Percentiles rank a stretch among this genome's conserved stretches.
These are phyloP conservation scores for Suillus hirtellus DNA, from an alignment of 768 basidiomycete genomes.

Conservation along the genomic window DNA sequence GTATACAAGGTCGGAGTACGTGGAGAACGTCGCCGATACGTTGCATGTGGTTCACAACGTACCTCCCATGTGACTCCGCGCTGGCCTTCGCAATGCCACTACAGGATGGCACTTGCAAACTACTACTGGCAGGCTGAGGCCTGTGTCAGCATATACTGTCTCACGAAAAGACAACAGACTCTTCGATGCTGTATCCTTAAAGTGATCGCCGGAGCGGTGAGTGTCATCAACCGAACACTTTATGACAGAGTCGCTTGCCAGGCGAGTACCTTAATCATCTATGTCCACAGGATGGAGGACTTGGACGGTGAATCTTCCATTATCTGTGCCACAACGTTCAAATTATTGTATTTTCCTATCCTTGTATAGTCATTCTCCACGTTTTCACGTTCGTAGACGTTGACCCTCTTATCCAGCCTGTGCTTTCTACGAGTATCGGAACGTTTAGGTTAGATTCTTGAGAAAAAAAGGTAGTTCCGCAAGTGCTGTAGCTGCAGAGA, in stretches of 20 bases:
- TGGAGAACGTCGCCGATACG: background rate
- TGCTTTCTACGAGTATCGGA: conserved; percentile 21
- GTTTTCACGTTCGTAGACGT: conserved; percentile 10
- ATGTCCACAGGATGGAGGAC: background rate
- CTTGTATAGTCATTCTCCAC: background rate
- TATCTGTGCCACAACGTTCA: background rate
- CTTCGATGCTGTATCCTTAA: background rate
- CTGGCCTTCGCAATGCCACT: background rate
- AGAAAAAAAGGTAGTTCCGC: conserved; percentile 2
- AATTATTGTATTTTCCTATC: background rate
- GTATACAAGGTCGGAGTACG: background rate
- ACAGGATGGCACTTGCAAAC: background rate
- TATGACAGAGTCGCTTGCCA: too few species aligned
- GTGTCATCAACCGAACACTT: background rate
- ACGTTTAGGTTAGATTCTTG: conserved; percentile 9
- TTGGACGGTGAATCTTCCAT: background rate
- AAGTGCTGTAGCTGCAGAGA: conserved; percentile 1
- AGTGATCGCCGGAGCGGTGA: background rate
- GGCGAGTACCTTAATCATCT: conserved; percentile 1
- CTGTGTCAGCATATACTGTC: background rate
- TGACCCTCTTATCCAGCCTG: conserved; percentile 11
- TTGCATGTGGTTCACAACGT: background rate
- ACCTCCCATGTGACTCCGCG: background rate
- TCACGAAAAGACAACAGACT: background rate
- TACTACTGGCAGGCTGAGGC: background rate